These are phyloP conservation scores for Fusarium acutatum DNA, from an alignment of 2,329 filamentous ascomycete genomes.

Conservation along the genomic window DNA sequence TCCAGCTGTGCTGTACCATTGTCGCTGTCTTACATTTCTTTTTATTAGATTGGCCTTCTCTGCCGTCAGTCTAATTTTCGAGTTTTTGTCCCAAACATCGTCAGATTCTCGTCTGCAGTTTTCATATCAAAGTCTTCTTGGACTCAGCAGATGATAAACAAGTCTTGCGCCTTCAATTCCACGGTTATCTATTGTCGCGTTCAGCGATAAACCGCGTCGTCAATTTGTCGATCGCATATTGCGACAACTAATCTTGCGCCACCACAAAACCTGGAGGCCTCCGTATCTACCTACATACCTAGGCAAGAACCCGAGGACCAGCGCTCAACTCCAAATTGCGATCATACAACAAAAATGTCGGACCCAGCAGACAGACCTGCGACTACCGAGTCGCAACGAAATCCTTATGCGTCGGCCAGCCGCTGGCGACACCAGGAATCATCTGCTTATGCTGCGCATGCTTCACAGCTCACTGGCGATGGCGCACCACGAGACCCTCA, in stretches of 20 bases:
- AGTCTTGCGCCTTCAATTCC: not conserved
- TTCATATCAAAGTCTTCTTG: not conserved
- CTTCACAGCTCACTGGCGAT: constrained; percentile 44
- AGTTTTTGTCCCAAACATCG: constrained; percentile 11
- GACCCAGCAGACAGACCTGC: constrained; percentile 29
- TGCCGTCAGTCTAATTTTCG: not conserved
- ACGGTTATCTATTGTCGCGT: constrained; percentile 3
- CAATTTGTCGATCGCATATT: constrained; percentile 17
- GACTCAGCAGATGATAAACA: not conserved
- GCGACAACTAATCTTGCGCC: constrained; percentile 14
- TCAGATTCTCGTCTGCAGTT: not conserved
- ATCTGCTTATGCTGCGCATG: constrained; percentile 60
- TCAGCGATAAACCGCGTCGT: constrained; percentile 16
- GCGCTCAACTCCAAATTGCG: not conserved
- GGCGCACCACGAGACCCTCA: constrained; percentile 43
- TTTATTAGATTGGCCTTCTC: constrained; percentile 10
- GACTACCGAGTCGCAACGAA: constrained; percentile 49
- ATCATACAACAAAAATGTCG: constrained; percentile 32
- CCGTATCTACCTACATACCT: not conserved
- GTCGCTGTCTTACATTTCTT: constrained; percentile 8
- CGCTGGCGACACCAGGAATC: constrained; percentile 73
- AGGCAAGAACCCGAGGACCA: not conserved
- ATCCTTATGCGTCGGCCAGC: constrained; percentile 65
- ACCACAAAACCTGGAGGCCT: constrained; percentile 23
- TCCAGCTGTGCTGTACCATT: not conserved